phyloP scores from a whole-genome alignment of 2,329 filamentous ascomycete species.

The Chaetothyriales sp. region DNA sequence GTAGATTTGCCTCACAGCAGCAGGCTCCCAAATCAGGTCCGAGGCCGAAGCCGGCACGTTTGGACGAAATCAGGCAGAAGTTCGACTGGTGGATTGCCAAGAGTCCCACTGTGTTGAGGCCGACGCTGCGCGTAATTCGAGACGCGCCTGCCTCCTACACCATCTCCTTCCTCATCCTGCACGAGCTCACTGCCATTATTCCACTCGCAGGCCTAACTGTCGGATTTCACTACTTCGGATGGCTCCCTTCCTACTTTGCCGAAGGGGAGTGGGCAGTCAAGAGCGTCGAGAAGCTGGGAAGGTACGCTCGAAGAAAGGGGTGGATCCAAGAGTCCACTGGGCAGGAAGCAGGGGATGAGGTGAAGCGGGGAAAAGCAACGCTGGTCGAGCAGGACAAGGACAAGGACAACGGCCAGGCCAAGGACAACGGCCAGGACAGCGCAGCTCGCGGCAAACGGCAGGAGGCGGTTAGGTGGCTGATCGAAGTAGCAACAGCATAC shows the following conservation, averaged over 20 bases:
- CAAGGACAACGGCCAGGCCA: neutral
- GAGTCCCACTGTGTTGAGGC: slow-evolving; percentile 13
- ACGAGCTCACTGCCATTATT: slow-evolving; percentile 78
- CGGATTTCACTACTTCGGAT: slow-evolving; percentile 65
- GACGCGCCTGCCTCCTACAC: slow-evolving; percentile 70
- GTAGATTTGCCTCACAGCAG: neutral
- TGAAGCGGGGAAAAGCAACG: slow-evolving; percentile 14
- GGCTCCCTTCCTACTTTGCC: slow-evolving; percentile 48
- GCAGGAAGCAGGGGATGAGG: slow-evolving; percentile 31
- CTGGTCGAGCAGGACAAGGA: slow-evolving; percentile 2
- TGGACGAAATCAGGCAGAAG: neutral
- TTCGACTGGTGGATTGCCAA: slow-evolving; percentile 15
- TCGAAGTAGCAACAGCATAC: slow-evolving; percentile 75
- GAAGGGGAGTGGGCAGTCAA: slow-evolving; percentile 43
- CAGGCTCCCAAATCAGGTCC: neutral
- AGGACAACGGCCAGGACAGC: neutral
- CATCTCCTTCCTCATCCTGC: slow-evolving; percentile 72
- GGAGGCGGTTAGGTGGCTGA: slow-evolving; percentile 40
- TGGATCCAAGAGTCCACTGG: slow-evolving; percentile 54
- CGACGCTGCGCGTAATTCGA: slow-evolving; percentile 36
- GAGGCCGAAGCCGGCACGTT: neutral
- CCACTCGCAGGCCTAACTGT: slow-evolving; percentile 63
- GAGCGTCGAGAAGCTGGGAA: slow-evolving; percentile 60
- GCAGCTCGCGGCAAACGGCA: slow-evolving; percentile 19
- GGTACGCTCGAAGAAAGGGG: slow-evolving; percentile 62